A percentile compares a stretch with the other conserved stretches of the same genome.
phyloP scores from a whole-genome alignment of 257 asterid genomes.

The Prunella vulgaris region DNA sequence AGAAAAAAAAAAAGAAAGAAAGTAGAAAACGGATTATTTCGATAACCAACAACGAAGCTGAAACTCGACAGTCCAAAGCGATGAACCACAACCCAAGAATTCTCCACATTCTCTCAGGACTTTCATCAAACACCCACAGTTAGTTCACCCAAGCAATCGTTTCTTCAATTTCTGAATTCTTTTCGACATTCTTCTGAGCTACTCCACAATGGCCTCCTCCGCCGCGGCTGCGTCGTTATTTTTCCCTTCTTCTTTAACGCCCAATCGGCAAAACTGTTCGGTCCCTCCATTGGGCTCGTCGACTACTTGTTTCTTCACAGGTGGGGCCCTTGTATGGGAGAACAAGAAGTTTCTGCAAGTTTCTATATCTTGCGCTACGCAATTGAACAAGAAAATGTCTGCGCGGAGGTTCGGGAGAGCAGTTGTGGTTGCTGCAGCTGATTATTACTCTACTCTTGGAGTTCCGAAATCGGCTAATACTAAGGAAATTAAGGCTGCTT shows the following conservation, averaged over 20 bases:
- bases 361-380: conserved; percentile 49
- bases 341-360: conserved; percentile 35
- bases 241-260: conserved; percentile 31
- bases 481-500: conserved; percentile 94
- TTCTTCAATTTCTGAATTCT: background rate
- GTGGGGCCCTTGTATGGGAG: conserved; percentile 44
- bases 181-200: background rate
- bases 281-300: conserved; percentile 38
- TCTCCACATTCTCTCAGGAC: conserved; percentile 26
- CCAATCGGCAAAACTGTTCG: conserved; percentile 29
- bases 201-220: conserved; percentile 31
- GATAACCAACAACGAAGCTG: conserved; percentile 12
- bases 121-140: conserved; percentile 30
- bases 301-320: conserved; percentile 45
- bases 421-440: conserved; percentile 77
- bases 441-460: conserved; percentile 94
- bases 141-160: background rate
- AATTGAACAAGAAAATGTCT: conserved; percentile 45
- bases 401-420: conserved; percentile 63
- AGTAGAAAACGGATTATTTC: conserved; percentile 1
- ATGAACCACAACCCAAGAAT: conserved; percentile 28
- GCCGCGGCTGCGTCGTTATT: conserved; percentile 43
- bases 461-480: conserved; percentile 75
- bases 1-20: background rate
- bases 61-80: conserved; percentile 10